Percentiles rank a stretch among this genome's conserved stretches.
Conservation (phyloP, 176 grass and related monocot species). For the Aegilops longissima region DNA sequence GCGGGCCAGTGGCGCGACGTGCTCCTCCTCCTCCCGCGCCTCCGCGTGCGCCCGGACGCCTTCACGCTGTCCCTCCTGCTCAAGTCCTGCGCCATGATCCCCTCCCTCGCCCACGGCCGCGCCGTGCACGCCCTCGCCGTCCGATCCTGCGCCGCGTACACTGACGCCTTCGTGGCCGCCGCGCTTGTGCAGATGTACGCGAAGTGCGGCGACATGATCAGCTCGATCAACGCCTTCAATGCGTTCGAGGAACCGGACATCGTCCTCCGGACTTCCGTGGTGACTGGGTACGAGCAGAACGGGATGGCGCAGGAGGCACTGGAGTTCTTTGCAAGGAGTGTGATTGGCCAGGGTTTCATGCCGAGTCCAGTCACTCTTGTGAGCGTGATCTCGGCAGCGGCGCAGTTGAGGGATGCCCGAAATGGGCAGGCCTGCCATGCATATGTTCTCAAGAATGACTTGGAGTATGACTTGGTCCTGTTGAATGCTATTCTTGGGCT, state of each 20-base stretch:
- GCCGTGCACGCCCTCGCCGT: slow-evolving; percentile 46
- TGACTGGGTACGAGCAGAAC: slow-evolving; percentile 63
- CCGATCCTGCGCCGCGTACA: slow-evolving; percentile 16
- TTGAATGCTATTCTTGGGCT: slow-evolving; percentile 52
- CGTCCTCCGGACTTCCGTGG: slow-evolving; percentile 60
- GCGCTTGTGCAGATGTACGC: slow-evolving; percentile 67
- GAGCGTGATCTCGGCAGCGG: slow-evolving; percentile 49
- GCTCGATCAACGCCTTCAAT: slow-evolving; percentile 39
- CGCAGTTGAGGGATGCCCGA: slow-evolving; percentile 37
- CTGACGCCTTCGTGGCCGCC: slow-evolving; percentile 58
- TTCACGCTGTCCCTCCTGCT: slow-evolving; percentile 54
- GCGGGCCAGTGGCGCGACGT: slow-evolving; percentile 45
- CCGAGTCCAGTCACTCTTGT: slow-evolving; percentile 59
- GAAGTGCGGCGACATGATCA: slow-evolving; percentile 46
- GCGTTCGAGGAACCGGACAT: slow-evolving; percentile 51
- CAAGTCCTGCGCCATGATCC: slow-evolving; percentile 48
- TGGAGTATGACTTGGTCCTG: slow-evolving; percentile 41
- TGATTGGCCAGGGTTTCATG: slow-evolving; percentile 28
- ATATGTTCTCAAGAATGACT: slow-evolving; percentile 44
- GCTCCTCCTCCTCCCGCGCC: slow-evolving; percentile 22
- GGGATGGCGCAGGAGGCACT: slow-evolving; percentile 49
- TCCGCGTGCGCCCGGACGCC: slow-evolving; percentile 38
- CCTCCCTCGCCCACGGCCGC: slow-evolving; percentile 42
- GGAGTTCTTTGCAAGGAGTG: slow-evolving; percentile 50
- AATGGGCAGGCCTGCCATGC: slow-evolving; percentile 57